Evolutionary conservation across 345 rosid genomes (phyloP), one percentile per base, ranked within the genome.

Genomic region (Isatis tinctoria): DNA sequence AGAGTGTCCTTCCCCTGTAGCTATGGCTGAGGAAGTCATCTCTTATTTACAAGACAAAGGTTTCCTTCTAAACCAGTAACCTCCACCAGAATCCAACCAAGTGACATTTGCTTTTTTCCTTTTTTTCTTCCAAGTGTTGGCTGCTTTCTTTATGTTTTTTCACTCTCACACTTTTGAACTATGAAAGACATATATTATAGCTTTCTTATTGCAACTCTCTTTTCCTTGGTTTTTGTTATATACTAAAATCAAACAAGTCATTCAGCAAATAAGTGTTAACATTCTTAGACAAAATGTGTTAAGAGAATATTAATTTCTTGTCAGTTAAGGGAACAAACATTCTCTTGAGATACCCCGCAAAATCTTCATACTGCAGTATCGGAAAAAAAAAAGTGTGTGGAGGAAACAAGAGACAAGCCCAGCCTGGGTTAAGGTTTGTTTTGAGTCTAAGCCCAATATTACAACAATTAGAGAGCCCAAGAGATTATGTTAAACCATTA

Each of bases 41-140:
- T 65, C 86, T 32, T 94, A 88, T 72, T 74, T 94, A 83, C 86
- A 88, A 73, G 84, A 83, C 74, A 88, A 85, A 81, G 96, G 97
- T 17, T 89, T 72, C 79, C 88, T 91, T 48, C 88, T 79, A 4
- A 65, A 80, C 70, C 65, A 85, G 18, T 83, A 78, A 79, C 54
- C 68, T 65, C 60, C 43, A 40, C 18, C 68, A 67, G 17, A 60
- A 59, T 60, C 67, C 36, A 67, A 67, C 56, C 12, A 14, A 30
- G 72, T 56, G 32, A 13, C 7, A 58, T 74, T 74, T 47, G 33
- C 37, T 35, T 57, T 52, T 57, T 1, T 22, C 24, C 24, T 22
- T 7, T 6, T 11, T 51, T 27, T 2, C 40, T 20, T 49, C n/a
- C 4, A 5, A 2, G 11, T 49, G 8, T 67, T 67, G 11, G 41